Evolutionary conservation across 306 rosid genomes (phyloP).

Genomic region (Trifolium repens): DNA sequence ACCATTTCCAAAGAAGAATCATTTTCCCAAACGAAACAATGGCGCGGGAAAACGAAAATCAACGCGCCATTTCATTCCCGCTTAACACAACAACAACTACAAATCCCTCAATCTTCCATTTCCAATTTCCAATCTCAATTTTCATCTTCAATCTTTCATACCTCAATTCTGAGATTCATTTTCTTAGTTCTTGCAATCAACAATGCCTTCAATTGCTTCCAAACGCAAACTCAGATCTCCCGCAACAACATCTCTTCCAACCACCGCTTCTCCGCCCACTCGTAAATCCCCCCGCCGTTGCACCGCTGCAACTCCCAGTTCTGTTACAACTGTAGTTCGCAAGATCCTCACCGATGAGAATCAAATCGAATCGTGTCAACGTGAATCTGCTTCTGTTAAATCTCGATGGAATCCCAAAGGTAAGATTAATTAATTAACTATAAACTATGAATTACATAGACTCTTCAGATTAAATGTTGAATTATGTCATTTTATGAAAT

Average conservation of each 20-base stretch:
- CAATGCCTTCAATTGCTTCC: conserved; percentile 38
- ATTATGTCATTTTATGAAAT: too few relatives aligned
- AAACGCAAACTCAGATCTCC: conserved; percentile 39
- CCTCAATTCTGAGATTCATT: neutral
- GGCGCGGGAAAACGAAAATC: conserved; percentile 39
- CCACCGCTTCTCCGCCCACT: conserved; percentile 37
- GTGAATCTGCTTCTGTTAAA: conserved; percentile 40
- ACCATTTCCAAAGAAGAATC: neutral
- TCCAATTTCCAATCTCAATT: neutral
- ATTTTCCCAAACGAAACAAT: neutral
- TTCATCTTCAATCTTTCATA: neutral
- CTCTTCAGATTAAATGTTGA: too few relatives aligned
- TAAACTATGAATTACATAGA: too few relatives aligned
- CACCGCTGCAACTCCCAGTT: conserved; percentile 38
- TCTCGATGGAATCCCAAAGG: conserved; percentile 77
- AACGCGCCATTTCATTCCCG: conserved; percentile 40
- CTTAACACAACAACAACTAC: conserved; percentile 13
- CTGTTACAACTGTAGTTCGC: conserved; percentile 37
- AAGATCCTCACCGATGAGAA: conserved; percentile 32
- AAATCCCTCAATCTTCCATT: conserved; percentile 5
- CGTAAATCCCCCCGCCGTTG: conserved; percentile 60
- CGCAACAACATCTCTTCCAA: neutral
- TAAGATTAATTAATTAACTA: neutral
- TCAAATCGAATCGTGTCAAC: conserved; percentile 18
- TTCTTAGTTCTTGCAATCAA: neutral